Evolutionary conservation across 2,329 filamentous ascomycete species (phyloP).

Genomic region (Xylaria sp.): DNA sequence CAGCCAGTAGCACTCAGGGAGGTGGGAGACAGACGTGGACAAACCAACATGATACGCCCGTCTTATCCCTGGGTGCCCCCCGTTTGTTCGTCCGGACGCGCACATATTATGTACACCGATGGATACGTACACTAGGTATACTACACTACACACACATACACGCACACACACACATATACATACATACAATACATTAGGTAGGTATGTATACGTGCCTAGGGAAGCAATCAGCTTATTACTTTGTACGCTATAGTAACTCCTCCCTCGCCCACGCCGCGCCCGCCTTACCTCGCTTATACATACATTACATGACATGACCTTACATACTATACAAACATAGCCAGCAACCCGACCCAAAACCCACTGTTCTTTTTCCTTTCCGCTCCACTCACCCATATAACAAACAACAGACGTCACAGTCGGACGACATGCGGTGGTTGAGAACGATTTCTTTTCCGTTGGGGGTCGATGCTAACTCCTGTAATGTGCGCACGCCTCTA

Average conservation of each 20-base stretch:
- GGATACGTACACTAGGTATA: conserved; percentile 5
- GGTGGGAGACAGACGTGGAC: conserved; percentile 16
- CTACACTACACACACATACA: neutral
- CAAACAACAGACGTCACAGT: conserved; percentile 9
- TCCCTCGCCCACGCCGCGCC: conserved; percentile 18
- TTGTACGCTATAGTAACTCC: neutral
- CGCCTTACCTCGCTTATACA: conserved; percentile 28
- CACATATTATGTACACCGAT: conserved; percentile 27
- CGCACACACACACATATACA: too few species aligned
- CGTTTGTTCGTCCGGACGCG: conserved; percentile 19
- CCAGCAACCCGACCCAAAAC: conserved; percentile 18
- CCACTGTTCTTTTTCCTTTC: conserved; percentile 20
- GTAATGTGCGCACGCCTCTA: too few species aligned
- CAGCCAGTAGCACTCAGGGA: neutral
- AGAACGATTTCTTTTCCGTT: neutral
- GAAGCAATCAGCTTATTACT: conserved; percentile 4
- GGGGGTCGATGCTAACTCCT: neutral
- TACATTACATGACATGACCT: neutral
- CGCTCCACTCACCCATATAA: conserved; percentile 30
- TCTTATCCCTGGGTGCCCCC: conserved; percentile 7
- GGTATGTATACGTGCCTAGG: neutral
- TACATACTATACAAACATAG: conserved; percentile 13
- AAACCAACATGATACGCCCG: conserved; percentile 26
- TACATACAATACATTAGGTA: neutral
- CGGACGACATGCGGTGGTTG: neutral